Conservation (phyloP, 768 basidiomycete genomes). For the Leccinum barrowsii region DNA sequence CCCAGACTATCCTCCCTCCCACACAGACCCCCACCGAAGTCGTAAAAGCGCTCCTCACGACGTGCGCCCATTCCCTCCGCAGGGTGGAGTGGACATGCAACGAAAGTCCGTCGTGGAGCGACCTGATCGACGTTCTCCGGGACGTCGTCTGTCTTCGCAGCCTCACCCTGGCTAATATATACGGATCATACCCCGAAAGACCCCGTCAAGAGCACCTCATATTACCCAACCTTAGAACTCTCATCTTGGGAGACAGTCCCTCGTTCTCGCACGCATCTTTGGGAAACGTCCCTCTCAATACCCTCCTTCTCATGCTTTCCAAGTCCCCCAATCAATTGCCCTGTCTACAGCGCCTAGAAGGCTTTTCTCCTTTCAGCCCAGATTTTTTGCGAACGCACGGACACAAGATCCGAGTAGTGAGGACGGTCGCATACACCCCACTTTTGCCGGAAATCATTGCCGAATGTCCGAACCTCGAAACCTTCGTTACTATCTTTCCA, state of each 20-base stretch:
- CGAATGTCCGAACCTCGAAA: slow-evolving; percentile 40
- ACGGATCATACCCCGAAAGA: slow-evolving; percentile 28
- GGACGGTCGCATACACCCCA: slow-evolving; percentile 33
- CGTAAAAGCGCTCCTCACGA: slow-evolving; percentile 30
- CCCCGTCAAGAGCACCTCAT: slow-evolving; percentile 22
- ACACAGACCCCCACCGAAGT: slow-evolving; percentile 32
- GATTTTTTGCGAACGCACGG: slow-evolving; percentile 42
- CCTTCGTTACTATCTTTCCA: slow-evolving; percentile 37
- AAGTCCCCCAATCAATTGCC: slow-evolving; percentile 36
- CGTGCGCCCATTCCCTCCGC: slow-evolving; percentile 35
- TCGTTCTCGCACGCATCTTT: slow-evolving; percentile 32
- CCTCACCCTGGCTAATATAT: slow-evolving; percentile 40
- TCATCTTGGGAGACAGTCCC: slow-evolving; percentile 38
- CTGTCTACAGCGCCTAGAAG: slow-evolving; percentile 39
- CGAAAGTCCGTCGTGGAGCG: slow-evolving; percentile 40
- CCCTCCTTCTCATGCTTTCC: slow-evolving; percentile 37
- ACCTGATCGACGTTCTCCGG: slow-evolving; percentile 37
- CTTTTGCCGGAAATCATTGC: slow-evolving; percentile 37
- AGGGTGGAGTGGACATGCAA: slow-evolving; percentile 45
- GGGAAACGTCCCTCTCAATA: slow-evolving; percentile 38
- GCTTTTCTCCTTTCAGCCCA: slow-evolving; percentile 39
- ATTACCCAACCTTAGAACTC: slow-evolving; percentile 38
- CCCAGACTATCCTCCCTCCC: slow-evolving; percentile 20
- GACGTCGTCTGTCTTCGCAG: slow-evolving; percentile 34
- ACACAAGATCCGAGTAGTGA: slow-evolving; percentile 38